These are phyloP conservation scores for Vigna reflexopilosa DNA, from an alignment of 306 rosid genomes.

Conservation along the genomic window DNA sequence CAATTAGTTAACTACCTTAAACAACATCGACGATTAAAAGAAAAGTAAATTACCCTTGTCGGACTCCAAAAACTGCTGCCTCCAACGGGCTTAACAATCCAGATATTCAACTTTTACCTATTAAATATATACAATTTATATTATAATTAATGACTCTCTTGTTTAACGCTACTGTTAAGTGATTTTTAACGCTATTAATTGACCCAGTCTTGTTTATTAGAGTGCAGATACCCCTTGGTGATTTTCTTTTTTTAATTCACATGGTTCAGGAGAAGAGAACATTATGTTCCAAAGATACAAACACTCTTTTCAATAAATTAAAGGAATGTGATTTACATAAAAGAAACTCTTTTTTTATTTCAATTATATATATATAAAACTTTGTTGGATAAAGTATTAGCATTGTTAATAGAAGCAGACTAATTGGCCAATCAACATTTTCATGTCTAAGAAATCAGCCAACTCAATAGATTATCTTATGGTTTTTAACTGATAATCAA, in stretches of 20 bases:
- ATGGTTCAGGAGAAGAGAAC: not conserved
- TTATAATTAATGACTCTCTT: not conserved
- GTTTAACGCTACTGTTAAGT: constrained; percentile 4
- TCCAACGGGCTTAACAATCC: not conserved
- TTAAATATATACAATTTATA: not conserved
- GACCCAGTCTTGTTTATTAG: not conserved
- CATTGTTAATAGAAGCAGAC: too few species aligned
- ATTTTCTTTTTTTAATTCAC: not conserved
- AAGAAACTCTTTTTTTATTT: not conserved
- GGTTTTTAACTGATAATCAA: too few species aligned
- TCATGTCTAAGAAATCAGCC: too few species aligned
- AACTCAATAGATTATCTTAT: too few species aligned
- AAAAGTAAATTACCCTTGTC: not conserved
- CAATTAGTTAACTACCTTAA: not conserved
- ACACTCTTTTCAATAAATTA: not conserved
- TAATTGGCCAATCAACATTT: too few species aligned
- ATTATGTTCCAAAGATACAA: not conserved
- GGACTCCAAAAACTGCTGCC: not conserved
- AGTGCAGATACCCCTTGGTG: too few species aligned
- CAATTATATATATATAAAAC: not conserved
- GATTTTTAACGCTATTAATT: not conserved
- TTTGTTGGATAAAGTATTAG: not conserved
- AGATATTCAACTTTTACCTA: not conserved
- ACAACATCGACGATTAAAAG: not conserved
- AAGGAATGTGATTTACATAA: not conserved